phyloP scores from a whole-genome alignment of 495 filamentous ascomycete species.

The Aspergillus nidulans region DNA sequence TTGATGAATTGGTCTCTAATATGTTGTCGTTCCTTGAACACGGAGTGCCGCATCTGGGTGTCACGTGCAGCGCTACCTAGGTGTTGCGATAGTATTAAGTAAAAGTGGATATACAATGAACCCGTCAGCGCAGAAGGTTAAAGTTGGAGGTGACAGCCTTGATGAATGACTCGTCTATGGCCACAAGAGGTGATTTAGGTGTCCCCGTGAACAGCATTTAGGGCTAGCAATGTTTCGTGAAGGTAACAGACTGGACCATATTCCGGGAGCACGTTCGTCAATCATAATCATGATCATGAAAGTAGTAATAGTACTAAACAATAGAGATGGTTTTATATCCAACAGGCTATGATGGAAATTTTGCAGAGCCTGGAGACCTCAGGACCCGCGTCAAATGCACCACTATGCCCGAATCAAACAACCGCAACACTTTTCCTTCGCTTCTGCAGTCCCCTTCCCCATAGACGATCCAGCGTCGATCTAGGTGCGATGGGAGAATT shows the following conservation, averaged over 20 bases:
- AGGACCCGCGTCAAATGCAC: constrained; percentile 14
- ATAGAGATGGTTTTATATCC: constrained; percentile 20
- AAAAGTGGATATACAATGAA: neutral
- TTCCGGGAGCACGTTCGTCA: neutral
- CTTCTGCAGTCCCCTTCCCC: constrained; percentile 24
- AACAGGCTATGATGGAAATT: constrained; percentile 14
- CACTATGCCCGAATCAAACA: constrained; percentile 13
- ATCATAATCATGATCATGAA: constrained; percentile 12
- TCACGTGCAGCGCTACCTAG: constrained; percentile 20
- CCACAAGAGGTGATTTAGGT: neutral
- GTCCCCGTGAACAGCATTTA: neutral
- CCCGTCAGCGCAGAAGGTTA: too few species aligned
- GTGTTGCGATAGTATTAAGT: neutral
- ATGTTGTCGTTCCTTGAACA: constrained; percentile 8
- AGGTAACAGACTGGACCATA: neutral
- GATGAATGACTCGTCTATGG: too few species aligned
- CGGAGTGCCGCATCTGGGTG: constrained; percentile 29
- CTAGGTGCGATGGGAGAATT: constrained; percentile 29
- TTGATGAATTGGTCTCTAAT: neutral
- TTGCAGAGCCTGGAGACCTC: neutral
- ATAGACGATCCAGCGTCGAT: constrained; percentile 49
- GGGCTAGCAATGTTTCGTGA: too few species aligned
- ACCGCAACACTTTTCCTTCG: constrained; percentile 24
- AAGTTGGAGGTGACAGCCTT: too few species aligned
- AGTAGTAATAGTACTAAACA: constrained; percentile 16